Conservation (phyloP, 2,329 filamentous ascomycete genomes). For the Emmonsiellopsis sp. region DNA sequence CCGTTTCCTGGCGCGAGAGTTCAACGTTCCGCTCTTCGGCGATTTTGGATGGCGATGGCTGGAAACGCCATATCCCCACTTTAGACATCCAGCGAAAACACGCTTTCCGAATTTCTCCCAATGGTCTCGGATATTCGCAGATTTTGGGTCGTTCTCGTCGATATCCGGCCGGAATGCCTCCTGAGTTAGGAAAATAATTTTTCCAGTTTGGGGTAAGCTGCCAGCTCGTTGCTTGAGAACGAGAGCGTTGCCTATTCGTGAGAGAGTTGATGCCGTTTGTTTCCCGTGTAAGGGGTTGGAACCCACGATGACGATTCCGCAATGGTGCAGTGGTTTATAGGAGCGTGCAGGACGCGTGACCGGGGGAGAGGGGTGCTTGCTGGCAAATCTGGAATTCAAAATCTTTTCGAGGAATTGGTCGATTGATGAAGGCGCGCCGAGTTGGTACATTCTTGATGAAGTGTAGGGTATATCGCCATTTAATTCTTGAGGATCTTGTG, state of each 20-base stretch:
- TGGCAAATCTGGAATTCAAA: neutral
- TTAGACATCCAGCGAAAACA: slow-evolving; percentile 26
- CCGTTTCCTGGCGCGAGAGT: neutral
- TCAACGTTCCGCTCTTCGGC: neutral
- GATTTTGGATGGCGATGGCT: neutral
- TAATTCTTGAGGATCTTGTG: too few species aligned
- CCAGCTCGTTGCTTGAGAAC: slow-evolving; percentile 12
- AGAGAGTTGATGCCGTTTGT: slow-evolving; percentile 5
- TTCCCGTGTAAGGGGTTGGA: slow-evolving; percentile 1
- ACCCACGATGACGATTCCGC: slow-evolving; percentile 22
- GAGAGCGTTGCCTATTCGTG: slow-evolving; percentile 18
- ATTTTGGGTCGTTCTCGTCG: neutral
- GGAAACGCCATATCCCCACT: slow-evolving; percentile 14
- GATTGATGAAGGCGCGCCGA: neutral
- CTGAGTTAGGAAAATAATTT: slow-evolving; percentile 25
- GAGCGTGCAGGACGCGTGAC: too few species aligned
- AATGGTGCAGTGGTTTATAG: neutral
- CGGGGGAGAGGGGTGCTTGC: neutral
- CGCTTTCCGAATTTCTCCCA: slow-evolving; percentile 19
- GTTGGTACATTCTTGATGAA: too few species aligned
- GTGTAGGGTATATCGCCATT: too few species aligned
- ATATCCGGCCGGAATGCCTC: slow-evolving; percentile 4
- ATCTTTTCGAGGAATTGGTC: neutral
- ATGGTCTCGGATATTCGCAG: neutral
- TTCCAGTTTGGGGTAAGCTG: slow-evolving; percentile 13